phyloP scores from a whole-genome alignment of 768 basidiomycete genomes.

The Pulveroboletus sp. region DNA sequence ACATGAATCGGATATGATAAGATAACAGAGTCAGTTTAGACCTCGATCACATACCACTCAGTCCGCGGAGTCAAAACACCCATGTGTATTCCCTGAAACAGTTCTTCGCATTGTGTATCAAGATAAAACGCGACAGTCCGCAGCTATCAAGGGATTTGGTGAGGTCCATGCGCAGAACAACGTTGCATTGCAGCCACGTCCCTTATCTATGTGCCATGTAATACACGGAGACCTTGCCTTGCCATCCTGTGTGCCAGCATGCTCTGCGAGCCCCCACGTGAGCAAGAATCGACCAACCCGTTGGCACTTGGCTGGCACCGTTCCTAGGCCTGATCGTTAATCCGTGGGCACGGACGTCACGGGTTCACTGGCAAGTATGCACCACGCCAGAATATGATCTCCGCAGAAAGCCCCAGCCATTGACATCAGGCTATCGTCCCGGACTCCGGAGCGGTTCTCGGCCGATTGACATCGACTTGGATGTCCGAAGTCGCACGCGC shows the following conservation, averaged over 20 bases:
- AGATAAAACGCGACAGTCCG: not conserved
- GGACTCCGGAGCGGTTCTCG: too few species aligned
- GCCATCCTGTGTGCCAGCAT: not conserved
- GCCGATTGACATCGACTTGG: too few species aligned
- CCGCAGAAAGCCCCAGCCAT: too few species aligned
- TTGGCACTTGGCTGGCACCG: too few species aligned
- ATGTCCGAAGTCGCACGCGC: not conserved
- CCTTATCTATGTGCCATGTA: not conserved
- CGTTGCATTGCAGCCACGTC: constrained; percentile 1
- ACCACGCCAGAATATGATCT: too few species aligned
- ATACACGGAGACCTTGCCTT: too few species aligned
- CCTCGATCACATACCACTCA: constrained; percentile 10
- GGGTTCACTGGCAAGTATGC: too few species aligned
- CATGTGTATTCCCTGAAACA: not conserved
- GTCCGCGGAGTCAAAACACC: constrained; percentile 21
- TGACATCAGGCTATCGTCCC: too few species aligned
- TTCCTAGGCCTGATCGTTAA: too few species aligned
- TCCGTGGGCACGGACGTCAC: constrained; percentile 13
- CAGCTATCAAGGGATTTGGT: not conserved
- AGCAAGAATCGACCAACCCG: not conserved
- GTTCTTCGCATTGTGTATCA: constrained; percentile 4
- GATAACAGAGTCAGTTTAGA: constrained; percentile 18
- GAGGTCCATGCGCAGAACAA: not conserved
- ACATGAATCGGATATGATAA: constrained; percentile 21
- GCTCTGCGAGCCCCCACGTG: not conserved